Conservation (phyloP, 805 yeast genomes). For the Kuraishia ogatae region DNA sequence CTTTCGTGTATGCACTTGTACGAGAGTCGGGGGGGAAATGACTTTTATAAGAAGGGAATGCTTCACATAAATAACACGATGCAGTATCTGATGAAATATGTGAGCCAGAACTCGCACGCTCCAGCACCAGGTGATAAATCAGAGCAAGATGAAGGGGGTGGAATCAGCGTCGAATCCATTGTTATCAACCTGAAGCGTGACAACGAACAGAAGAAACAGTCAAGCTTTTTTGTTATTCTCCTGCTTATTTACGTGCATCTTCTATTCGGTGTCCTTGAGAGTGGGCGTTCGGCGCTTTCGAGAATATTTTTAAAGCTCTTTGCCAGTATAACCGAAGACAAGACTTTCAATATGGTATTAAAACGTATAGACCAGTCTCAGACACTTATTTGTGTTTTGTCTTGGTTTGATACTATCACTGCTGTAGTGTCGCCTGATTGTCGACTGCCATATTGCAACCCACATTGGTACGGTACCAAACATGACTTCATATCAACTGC, state of each 20-base stretch:
- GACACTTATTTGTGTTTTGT: conserved; percentile 38
- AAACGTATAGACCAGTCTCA: conserved; percentile 40
- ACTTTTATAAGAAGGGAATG: conserved; percentile 43
- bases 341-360: conserved; percentile 29
- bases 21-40: conserved; percentile 43
- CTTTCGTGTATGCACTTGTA: conserved; percentile 50
- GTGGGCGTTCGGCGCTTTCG: conserved; percentile 43
- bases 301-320: conserved; percentile 40
- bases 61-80: conserved; percentile 47
- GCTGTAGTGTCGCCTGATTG: conserved; percentile 51
- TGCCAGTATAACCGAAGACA: conserved; percentile 39
- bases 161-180: conserved; percentile 22
- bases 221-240: conserved; percentile 38
- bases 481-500: conserved; percentile 36
- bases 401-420: conserved; percentile 53
- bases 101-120: conserved; percentile 15
- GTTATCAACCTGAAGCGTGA: conserved; percentile 29
- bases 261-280: conserved; percentile 42
- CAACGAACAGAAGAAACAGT: conserved; percentile 23
- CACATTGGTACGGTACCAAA: conserved; percentile 43
- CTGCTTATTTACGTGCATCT: conserved; percentile 46
- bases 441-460: conserved; percentile 42
- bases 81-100: conserved; percentile 41
- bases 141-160: conserved; percentile 5
- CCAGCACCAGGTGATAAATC: conserved; percentile 2